A percentile compares a stretch with the other conserved stretches of the same genome.
These are phyloP conservation scores for Trichocladium uniseriatum DNA, from an alignment of 495 filamentous ascomycete genomes.

Conservation along the genomic window DNA sequence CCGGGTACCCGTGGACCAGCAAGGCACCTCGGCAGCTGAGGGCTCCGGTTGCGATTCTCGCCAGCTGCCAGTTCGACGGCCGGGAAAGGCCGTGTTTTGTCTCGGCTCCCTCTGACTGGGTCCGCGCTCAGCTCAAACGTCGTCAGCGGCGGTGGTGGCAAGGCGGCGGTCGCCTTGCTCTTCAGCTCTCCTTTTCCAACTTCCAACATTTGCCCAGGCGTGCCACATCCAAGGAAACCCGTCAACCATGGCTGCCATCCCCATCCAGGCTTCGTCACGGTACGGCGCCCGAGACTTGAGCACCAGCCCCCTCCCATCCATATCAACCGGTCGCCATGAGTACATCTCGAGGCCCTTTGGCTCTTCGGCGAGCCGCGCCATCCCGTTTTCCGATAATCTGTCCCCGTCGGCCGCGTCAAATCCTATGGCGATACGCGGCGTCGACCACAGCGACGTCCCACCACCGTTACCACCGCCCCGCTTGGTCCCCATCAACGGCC, in stretches of 20 bases:
- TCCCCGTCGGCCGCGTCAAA: slow-evolving; percentile 25
- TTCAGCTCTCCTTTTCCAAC: slow-evolving; percentile 6
- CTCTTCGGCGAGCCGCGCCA: slow-evolving; percentile 2
- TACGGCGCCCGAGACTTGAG: slow-evolving; percentile 15
- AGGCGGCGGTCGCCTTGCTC: slow-evolving; percentile 8
- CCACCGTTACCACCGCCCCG: slow-evolving; percentile 44
- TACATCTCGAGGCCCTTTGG: slow-evolving; percentile 14
- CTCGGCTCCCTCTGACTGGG: background rate
- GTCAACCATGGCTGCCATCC: slow-evolving; percentile 22
- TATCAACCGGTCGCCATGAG: slow-evolving; percentile 20
- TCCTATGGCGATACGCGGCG: slow-evolving; percentile 31
- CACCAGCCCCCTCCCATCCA: slow-evolving; percentile 20
- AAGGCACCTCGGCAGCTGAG: slow-evolving; percentile 5
- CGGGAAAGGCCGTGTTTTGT: too few species aligned
- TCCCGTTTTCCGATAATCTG: slow-evolving; percentile 19
- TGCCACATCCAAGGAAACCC: background rate
- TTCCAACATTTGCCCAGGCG: background rate
- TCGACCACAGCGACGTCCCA: slow-evolving; percentile 23
- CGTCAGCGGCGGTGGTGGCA: slow-evolving; percentile 10
- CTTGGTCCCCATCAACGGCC: slow-evolving; percentile 30
- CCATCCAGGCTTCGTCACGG: slow-evolving; percentile 19
- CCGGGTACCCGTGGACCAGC: too few species aligned
- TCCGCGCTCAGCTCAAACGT: slow-evolving; percentile 4
- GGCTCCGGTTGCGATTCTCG: background rate
- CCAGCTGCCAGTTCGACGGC: background rate